Evolutionary conservation across 306 rosid genomes (phyloP).

Genomic region (Cicer arietinum): DNA sequence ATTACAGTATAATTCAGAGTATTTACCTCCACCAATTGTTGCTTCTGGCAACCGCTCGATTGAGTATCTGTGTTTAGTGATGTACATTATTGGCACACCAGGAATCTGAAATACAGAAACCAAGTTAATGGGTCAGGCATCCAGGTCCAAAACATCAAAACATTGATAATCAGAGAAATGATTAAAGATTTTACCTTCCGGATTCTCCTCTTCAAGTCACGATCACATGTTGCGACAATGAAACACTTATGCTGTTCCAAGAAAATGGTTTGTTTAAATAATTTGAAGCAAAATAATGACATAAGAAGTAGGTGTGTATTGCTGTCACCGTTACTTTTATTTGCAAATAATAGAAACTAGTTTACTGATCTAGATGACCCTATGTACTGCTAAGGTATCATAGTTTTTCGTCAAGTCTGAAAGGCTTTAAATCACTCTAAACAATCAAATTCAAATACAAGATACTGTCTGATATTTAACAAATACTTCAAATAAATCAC

Average conservation of each 20-base stretch:
- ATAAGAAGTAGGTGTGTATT: conserved; percentile 11
- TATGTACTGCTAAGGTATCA: conserved; percentile 24
- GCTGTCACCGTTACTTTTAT: neutral
- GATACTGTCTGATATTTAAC: neutral
- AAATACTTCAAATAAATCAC: conserved; percentile 22
- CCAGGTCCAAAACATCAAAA: conserved; percentile 6
- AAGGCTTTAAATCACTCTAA: neutral
- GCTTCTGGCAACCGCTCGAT: conserved; percentile 95
- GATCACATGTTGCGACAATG: conserved; percentile 92
- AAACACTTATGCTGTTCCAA: conserved; percentile 80
- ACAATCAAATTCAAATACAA: conserved; percentile 1
- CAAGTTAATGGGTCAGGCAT: conserved; percentile 14
- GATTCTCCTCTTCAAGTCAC: conserved; percentile 91
- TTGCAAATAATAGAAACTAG: neutral
- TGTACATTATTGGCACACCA: conserved; percentile 96
- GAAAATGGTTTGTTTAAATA: conserved; percentile 37
- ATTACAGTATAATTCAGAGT: neutral
- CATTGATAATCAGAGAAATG: neutral
- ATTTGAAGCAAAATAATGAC: conserved; percentile 7
- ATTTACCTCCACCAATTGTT: conserved; percentile 90
- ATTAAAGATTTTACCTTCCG: conserved; percentile 67
- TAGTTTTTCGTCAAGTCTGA: neutral
- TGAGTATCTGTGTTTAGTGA: conserved; percentile 81
- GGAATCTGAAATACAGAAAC: conserved; percentile 67
- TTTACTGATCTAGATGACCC: neutral